These are phyloP conservation scores for Quercus berberidifolia DNA, from an alignment of 306 rosid species.

Conservation along the genomic window DNA sequence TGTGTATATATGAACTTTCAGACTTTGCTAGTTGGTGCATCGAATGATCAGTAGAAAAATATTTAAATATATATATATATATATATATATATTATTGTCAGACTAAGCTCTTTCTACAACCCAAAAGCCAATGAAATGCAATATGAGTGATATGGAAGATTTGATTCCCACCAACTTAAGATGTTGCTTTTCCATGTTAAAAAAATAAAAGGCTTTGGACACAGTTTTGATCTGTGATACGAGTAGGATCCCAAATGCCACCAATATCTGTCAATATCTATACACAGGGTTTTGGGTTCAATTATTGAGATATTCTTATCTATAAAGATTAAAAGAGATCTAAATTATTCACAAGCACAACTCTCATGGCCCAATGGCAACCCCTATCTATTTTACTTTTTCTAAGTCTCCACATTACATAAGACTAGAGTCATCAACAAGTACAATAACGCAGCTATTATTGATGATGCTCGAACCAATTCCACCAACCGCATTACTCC, in stretches of 20 bases:
- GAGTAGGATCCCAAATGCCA: constrained; percentile 28
- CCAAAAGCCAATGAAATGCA: neutral
- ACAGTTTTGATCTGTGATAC: constrained; percentile 9
- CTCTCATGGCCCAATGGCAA: too few species aligned
- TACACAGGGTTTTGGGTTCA: neutral
- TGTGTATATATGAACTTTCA: neutral
- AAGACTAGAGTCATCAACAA: neutral
- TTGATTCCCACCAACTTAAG: constrained; percentile 20
- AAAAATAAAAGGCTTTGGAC: neutral
- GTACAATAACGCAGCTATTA: neutral
- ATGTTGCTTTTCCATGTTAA: constrained; percentile 7
- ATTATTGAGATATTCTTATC: constrained; percentile 15
- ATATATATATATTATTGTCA: neutral
- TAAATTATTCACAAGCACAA: neutral
- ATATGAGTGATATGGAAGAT: neutral
- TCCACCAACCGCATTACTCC: neutral
- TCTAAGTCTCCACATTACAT: neutral
- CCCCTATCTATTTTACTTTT: too few species aligned
- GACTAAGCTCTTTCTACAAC: neutral
- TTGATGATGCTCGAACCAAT: neutral
- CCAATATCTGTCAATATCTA: constrained; percentile 9
- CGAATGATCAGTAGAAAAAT: neutral
- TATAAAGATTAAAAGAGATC: neutral
- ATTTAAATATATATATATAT: neutral
- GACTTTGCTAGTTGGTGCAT: neutral